phyloP scores from a whole-genome alignment of 305 asterid species.

The Petunia hybrid region DNA sequence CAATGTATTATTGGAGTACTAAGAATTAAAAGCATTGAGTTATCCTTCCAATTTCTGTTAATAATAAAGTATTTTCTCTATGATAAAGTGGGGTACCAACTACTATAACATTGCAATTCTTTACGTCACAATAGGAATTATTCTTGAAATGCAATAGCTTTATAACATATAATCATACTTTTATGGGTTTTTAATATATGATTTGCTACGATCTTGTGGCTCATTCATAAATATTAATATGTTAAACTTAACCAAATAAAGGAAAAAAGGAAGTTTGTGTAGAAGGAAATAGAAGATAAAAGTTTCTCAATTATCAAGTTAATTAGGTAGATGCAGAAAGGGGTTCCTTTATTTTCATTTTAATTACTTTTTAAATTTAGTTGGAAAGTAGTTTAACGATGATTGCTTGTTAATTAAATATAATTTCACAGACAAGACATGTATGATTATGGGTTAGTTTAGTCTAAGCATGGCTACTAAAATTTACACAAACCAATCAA shows the following conservation, averaged over 20 bases:
- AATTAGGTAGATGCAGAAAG: neutral
- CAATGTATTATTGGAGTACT: neutral
- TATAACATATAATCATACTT: too few species aligned
- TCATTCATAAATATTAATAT: too few species aligned
- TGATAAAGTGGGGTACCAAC: conserved; percentile 23
- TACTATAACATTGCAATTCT: neutral
- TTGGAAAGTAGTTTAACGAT: conserved; percentile 25
- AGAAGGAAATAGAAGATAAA: too few species aligned
- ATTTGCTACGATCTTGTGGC: too few species aligned
- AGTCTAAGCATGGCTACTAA: conserved; percentile 10
- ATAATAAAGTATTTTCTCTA: neutral
- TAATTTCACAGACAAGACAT: neutral
- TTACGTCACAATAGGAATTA: neutral
- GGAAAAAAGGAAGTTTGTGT: too few species aligned
- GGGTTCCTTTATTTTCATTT: neutral
- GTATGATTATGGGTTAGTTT: neutral
- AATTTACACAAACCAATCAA: conserved; percentile 22
- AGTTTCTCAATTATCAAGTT: neutral
- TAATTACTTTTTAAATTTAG: conserved; percentile 10
- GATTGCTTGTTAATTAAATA: conserved; percentile 13
- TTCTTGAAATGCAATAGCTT: too few species aligned
- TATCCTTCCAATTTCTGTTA: neutral
- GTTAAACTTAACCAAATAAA: too few species aligned
- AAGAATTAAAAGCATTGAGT: neutral
- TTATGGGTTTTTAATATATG: too few species aligned